Percentiles rank a stretch among this genome's conserved stretches.
Evolutionary conservation across 2,329 filamentous ascomycete genomes (phyloP).

Genomic region (Sporothrix pallida): DNA sequence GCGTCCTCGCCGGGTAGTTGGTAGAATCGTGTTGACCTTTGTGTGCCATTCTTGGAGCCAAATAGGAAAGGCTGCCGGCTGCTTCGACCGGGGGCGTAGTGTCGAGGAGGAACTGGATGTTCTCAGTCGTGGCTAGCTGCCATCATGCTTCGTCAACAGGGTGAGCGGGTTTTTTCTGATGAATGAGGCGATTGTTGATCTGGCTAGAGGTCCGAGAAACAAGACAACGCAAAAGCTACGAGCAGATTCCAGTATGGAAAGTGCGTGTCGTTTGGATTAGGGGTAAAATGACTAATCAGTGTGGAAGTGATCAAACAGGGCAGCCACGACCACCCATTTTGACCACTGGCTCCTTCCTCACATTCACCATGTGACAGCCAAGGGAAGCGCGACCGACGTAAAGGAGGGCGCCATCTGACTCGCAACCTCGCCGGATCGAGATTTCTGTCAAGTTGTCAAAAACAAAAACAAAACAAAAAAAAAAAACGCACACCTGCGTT

Average conservation of each 20-base stretch:
- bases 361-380: background rate
- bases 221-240: constrained; percentile 14
- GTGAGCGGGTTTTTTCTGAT: constrained; percentile 10
- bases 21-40: background rate
- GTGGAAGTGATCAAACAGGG: background rate
- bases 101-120: background rate
- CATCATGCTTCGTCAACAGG: background rate
- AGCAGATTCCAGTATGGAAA: background rate
- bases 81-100: background rate
- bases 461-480: background rate
- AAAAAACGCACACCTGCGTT: background rate
- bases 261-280: background rate
- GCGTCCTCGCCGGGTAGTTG: background rate
- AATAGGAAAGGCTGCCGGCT: constrained; percentile 10
- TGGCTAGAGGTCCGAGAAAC: constrained; percentile 2
- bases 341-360: constrained; percentile 2
- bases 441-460: constrained; percentile 10
- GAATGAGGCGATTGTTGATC: background rate
- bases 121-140: background rate
- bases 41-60: background rate
- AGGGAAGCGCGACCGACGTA: background rate
- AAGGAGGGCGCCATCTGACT: background rate
- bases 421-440: background rate
- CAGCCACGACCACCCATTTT: background rate
- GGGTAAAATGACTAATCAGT: constrained; percentile 7